Evolutionary conservation across 1,284 basidiomycete species (phyloP).

Genomic region (Cutaneotrichosporon sp.): DNA sequence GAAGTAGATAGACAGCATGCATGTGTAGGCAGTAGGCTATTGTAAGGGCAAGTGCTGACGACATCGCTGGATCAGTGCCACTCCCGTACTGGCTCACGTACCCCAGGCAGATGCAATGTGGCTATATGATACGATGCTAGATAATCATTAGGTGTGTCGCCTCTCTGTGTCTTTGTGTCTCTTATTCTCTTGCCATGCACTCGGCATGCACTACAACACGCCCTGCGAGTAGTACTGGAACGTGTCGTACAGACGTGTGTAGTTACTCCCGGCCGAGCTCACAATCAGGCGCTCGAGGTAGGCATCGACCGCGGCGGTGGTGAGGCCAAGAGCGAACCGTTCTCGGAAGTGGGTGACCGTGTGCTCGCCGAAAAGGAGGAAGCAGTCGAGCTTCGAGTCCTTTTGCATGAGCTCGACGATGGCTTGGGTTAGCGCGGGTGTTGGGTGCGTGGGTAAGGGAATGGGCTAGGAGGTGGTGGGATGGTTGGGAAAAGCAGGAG

Average conservation of each 20-base stretch:
- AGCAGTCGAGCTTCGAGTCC: conserved; percentile 92
- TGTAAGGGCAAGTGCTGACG: not conserved
- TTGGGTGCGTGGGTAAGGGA: no score
- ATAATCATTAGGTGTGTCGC: not conserved
- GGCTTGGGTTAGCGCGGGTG: conserved; percentile 40
- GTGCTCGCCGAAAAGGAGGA: conserved; percentile 83
- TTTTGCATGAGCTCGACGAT: conserved; percentile 97
- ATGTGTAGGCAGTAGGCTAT: not conserved
- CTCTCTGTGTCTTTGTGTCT: not conserved
- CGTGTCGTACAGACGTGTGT: conserved; percentile 91
- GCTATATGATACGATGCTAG: conserved; percentile 1
- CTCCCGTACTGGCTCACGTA: not conserved
- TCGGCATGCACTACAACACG: conserved; percentile 3
- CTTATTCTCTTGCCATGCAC: not conserved
- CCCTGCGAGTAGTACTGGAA: conserved; percentile 48
- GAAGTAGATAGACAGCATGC: conserved; percentile 4
- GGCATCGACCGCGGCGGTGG: conserved; percentile 80
- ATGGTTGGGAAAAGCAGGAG: no score
- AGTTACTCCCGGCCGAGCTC: conserved; percentile 82
- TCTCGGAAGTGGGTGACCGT: conserved; percentile 85
- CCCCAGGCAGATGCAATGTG: conserved; percentile 14
- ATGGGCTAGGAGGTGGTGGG: no score
- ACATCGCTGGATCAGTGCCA: not conserved
- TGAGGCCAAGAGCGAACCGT: conserved; percentile 87
- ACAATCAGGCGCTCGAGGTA: conserved; percentile 85